Evolutionary conservation across 495 filamentous ascomycete species (phyloP), one percentile per base, ranked within the genome.

Genomic region (Penicillium lividum): DNA sequence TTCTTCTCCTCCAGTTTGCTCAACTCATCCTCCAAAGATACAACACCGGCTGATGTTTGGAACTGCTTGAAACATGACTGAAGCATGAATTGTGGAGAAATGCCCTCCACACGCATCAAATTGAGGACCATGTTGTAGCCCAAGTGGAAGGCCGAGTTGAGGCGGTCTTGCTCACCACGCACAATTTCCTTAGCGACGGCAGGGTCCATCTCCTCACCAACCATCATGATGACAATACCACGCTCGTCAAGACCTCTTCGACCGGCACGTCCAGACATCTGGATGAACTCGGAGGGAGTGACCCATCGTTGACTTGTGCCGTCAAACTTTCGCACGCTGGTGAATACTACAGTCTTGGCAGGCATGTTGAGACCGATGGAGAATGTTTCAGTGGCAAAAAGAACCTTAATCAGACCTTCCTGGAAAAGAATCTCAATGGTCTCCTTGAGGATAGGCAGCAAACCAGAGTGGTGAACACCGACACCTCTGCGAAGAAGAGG

Each of bases 111-210:
- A 75, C 94, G 83, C 78, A 97, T 89, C 51, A 98, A 77, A 63
- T 98, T 98, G 57, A 98, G 77, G 67, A 98, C 88, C 94, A 98
- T 98, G 73, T 98, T 98, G 78, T 98, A 98, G n/a, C 94, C 92
- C 10, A 98, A 81, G 68, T 98, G 89, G 77, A 98, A 98, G 13
- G 94, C 94, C 3, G 94, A 98, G 73, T 98, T 98, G 42, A 98
- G 84, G 44, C 91, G 88, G 70, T 98, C 94, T 68, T 98, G 94
- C 67, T 97, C 88, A 67, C 94, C 94, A 51, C 93, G 89, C 29
- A 98, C 94, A 57, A 98, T 97, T 50, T 89, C 87, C 73, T 94
- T 94, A 28, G 94, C 94, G 54, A 89, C 83, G 2, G 87, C 85
- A n/a, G 94, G 95, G 60, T 98, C 95, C 83, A 98, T 95, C 75